Conservation (phyloP, 371 early-diverging fungal species). For the Blastocladiella emersonii region DNA sequence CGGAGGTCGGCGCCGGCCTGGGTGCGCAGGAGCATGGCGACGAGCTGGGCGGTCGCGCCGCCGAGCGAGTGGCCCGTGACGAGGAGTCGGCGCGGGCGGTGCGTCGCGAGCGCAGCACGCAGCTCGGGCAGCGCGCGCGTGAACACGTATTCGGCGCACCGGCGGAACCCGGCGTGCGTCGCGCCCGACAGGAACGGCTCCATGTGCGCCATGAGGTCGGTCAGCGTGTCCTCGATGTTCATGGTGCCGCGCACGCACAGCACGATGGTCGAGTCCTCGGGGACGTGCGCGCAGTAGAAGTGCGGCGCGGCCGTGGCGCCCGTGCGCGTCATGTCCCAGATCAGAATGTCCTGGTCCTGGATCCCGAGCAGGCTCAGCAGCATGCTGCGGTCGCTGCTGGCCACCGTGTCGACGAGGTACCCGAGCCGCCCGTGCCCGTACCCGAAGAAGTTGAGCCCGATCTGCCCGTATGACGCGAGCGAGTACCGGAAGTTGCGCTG, state of each 20-base stretch:
- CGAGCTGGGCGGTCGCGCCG: background rate
- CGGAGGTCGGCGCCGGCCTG: background rate
- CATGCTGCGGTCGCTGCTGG: background rate
- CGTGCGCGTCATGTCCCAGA: slow-evolving; percentile 2
- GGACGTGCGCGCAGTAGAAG: background rate
- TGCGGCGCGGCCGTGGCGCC: background rate
- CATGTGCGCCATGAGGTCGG: background rate
- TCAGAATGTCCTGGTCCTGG: background rate
- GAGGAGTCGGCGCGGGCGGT: background rate
- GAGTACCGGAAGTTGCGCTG: background rate
- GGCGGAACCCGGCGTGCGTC: background rate
- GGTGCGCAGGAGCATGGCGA: background rate
- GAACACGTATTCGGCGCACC: background rate
- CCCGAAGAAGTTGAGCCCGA: background rate
- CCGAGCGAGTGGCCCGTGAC: slow-evolving; percentile 5
- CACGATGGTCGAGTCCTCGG: background rate
- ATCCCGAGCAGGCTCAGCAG: background rate
- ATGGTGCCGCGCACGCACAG: background rate
- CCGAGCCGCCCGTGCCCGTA: background rate
- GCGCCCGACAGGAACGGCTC: background rate
- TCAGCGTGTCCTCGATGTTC: background rate
- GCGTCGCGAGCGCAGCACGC: background rate
- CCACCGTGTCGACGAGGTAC: background rate
- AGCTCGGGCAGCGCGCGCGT: background rate
- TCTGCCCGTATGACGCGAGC: slow-evolving; percentile 1